phyloP scores from a whole-genome alignment of 2,329 filamentous ascomycete species.

The Daldinia eschscholtzii region DNA sequence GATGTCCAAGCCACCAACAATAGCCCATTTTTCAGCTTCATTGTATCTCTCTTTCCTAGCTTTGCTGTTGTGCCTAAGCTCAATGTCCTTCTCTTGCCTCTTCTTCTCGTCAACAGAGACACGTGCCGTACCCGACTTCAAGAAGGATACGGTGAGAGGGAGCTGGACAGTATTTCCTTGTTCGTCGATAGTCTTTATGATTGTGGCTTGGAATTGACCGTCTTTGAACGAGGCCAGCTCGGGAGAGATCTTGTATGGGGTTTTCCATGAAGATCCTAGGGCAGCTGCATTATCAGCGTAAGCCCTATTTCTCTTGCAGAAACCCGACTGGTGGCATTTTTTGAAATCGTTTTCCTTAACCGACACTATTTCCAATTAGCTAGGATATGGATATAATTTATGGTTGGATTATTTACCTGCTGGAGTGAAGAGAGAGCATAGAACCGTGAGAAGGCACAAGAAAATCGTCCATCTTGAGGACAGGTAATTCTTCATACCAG shows the following conservation, averaged over 20 bases:
- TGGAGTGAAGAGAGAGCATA: conserved; percentile 72
- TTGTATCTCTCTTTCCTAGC: conserved; percentile 94
- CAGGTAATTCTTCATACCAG: conserved; percentile 59
- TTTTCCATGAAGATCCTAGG: conserved; percentile 75
- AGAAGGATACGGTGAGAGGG: conserved; percentile 87
- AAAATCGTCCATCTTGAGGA: conserved; percentile 75
- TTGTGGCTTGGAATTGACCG: conserved; percentile 81
- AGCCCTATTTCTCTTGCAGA: conserved; percentile 94
- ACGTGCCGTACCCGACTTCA: conserved; percentile 88
- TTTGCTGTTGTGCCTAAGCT: conserved; percentile 85
- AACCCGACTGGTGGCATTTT: conserved; percentile 93
- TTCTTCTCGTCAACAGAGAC: conserved; percentile 93
- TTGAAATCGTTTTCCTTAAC: conserved; percentile 99
- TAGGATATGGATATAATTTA: neutral
- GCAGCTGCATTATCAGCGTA: conserved; percentile 83
- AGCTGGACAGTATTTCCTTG: conserved; percentile 78
- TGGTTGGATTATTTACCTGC: conserved; percentile 64
- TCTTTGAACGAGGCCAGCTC: conserved; percentile 81
- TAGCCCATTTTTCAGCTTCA: conserved; percentile 85
- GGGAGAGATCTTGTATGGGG: conserved; percentile 82
- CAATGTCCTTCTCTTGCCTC: conserved; percentile 88
- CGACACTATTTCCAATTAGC: conserved; percentile 64
- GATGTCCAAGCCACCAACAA: conserved; percentile 82
- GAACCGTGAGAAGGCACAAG: conserved; percentile 68
- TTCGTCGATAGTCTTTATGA: conserved; percentile 82